These are phyloP conservation scores for Pholiota conissans DNA, from an alignment of 768 basidiomycete species.

Conservation along the genomic window DNA sequence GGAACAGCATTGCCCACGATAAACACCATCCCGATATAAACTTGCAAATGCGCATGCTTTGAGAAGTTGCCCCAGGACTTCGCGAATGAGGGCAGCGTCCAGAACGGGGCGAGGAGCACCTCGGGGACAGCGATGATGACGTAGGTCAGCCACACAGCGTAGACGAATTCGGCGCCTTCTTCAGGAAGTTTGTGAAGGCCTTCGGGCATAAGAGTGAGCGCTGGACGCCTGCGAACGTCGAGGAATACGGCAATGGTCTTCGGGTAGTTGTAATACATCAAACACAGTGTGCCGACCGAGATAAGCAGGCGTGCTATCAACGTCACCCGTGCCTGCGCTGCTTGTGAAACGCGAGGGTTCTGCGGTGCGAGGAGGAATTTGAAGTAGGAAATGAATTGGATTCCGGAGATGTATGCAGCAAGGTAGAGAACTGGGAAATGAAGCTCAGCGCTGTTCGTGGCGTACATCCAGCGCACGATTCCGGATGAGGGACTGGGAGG, in stretches of 20 bases:
- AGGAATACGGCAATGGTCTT: background rate
- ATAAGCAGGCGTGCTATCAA: background rate
- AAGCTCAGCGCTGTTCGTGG: background rate
- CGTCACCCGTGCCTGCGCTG: too few relatives aligned
- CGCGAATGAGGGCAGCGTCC: background rate
- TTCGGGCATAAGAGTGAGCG: background rate
- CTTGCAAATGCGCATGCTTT: background rate
- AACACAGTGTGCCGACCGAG: background rate
- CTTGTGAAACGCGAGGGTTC: too few relatives aligned
- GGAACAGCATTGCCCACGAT: background rate
- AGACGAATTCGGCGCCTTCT: background rate
- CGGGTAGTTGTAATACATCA: background rate
- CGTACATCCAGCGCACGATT: background rate
- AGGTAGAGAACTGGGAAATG: conserved; percentile 1
- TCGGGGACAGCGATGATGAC: background rate
- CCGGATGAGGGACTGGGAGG: too few relatives aligned
- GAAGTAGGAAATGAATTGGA: background rate
- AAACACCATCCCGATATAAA: background rate
- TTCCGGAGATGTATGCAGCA: background rate
- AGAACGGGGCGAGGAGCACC: background rate
- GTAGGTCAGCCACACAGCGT: background rate
- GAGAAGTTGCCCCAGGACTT: background rate
- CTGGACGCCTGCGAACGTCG: background rate
- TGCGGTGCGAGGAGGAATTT: background rate
- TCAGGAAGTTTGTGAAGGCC: background rate